Base-by-base conservation (phyloP, 2,329 filamentous ascomycete genomes). In the Huntiella moniliformis region DNA sequence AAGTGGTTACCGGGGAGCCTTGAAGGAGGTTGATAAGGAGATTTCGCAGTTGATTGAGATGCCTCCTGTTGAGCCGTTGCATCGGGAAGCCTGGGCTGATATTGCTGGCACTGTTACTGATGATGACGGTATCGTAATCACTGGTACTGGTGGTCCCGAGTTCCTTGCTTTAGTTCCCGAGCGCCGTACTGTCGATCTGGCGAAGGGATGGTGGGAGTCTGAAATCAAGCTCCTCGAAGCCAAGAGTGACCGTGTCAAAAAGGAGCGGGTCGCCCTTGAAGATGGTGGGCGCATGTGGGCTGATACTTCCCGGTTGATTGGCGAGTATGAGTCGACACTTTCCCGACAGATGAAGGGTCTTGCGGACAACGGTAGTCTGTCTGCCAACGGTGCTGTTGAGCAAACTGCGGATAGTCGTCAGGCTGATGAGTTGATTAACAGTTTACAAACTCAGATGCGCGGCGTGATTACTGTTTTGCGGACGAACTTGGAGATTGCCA, bases 261-360 rank as follows among this genome's bases (percentile, higher is more conserved):
- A 65, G 39, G 81, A 87, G 51, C 69, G 69, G 13, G 59, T 64
- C 3, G 82, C 81, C 1, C 64, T 87, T 7, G 71, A 79, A 16
- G 73, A 82, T 51, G 82, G 82, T 1, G 71, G 69, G 1, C 60
- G 66, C 10, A 59, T 83, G 11, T 88, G 82, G 82, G 66, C 70
- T 33, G 69, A 76, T 10, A 71, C 73, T 1, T 65, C 79, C 3
- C 61, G 63, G 12, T 61, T 73, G 7, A 70, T 87, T 1, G 66
- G 67, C 3, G 67, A 68, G 13, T 85, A 83, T 53, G 82, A 88
- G 56, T 62, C 67, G 5, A 67, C 63, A n/a, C 59, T 85, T 8
- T 64, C 71, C n/a, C 61, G 61, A 16, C 61, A 74, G 34, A 70
- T 82, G 66, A 61, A 63, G 13, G 55, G 55, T 32, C 52, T 54